phyloP scores from a whole-genome alignment of 2,329 filamentous ascomycete genomes.

The Tolypocladium sp. region DNA sequence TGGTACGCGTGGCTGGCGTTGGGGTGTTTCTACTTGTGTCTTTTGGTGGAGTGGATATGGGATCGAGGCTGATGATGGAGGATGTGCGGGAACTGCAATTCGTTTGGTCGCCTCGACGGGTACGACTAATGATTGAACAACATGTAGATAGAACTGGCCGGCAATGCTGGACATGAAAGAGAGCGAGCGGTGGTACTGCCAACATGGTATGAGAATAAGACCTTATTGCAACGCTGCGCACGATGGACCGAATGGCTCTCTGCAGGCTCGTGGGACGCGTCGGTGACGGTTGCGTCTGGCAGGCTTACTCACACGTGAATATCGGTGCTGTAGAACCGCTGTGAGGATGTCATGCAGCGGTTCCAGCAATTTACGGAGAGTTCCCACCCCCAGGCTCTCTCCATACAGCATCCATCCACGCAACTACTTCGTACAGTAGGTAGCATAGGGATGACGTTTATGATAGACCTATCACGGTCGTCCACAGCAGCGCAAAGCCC shows the following conservation, averaged over 20 bases:
- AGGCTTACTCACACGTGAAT: not conserved
- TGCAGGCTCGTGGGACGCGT: not conserved
- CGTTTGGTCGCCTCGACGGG: not conserved
- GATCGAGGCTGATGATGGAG: not conserved
- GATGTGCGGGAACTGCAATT: not conserved
- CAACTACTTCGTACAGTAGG: not conserved
- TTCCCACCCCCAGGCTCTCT: not conserved
- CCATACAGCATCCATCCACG: not conserved
- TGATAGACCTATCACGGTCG: not conserved
- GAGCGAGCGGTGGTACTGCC: not conserved
- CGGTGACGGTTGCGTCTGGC: not conserved
- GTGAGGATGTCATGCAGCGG: not conserved
- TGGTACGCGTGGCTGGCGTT: conserved; percentile 1
- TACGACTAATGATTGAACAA: not conserved
- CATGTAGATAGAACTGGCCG: not conserved
- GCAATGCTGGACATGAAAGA: not conserved
- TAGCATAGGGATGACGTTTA: not conserved
- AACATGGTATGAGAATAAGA: not conserved
- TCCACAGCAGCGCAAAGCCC: not conserved
- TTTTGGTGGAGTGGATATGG: not conserved
- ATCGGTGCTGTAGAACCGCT: not conserved
- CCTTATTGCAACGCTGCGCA: not conserved
- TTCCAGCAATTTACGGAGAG: not conserved
- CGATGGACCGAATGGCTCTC: not conserved
- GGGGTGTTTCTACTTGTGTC: not conserved